Conservation (phyloP, 2,329 filamentous ascomycete species). For the Xylaria sp. region DNA sequence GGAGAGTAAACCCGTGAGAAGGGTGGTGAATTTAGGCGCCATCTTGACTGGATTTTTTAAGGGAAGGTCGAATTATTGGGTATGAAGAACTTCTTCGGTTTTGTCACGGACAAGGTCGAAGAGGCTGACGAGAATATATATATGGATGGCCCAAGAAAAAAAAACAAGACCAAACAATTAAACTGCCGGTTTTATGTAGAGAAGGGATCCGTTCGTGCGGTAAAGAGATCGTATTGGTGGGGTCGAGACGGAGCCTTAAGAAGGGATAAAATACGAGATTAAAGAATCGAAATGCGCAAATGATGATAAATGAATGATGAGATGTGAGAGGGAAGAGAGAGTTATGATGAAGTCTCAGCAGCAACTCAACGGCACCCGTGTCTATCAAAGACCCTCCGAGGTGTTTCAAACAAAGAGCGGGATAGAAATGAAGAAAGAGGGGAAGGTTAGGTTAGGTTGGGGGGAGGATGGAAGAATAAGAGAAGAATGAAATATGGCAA, state of each 20-base stretch:
- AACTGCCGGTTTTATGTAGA: conserved; percentile 14
- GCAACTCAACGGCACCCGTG: conserved; percentile 25
- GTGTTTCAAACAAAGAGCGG: conserved; percentile 34
- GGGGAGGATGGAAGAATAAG: conserved; percentile 13
- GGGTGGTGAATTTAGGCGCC: conserved; percentile 45
- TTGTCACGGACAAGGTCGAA: conserved; percentile 45
- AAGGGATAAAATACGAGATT: conserved; percentile 9
- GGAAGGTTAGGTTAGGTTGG: conserved; percentile 5
- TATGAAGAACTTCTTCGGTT: conserved; percentile 26
- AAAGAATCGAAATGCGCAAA: conserved; percentile 25
- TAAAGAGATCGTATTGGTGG: conserved; percentile 17
- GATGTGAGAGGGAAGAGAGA: conserved; percentile 17
- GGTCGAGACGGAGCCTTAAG: background rate
- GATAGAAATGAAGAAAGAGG: conserved; percentile 33
- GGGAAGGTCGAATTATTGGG: background rate
- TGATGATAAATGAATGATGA: conserved; percentile 15
- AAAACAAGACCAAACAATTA: conserved; percentile 4
- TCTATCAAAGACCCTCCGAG: conserved; percentile 36
- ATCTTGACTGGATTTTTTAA: conserved; percentile 40
- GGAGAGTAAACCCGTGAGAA: conserved; percentile 46
- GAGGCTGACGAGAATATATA: conserved; percentile 18
- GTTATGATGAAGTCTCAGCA: conserved; percentile 22
- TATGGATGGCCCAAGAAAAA: conserved; percentile 19
- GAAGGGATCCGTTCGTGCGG: conserved; percentile 19
- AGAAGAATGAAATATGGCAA: conserved; percentile 31